phyloP scores from a whole-genome alignment of 495 filamentous ascomycete species.

The Echria macrotheca region DNA sequence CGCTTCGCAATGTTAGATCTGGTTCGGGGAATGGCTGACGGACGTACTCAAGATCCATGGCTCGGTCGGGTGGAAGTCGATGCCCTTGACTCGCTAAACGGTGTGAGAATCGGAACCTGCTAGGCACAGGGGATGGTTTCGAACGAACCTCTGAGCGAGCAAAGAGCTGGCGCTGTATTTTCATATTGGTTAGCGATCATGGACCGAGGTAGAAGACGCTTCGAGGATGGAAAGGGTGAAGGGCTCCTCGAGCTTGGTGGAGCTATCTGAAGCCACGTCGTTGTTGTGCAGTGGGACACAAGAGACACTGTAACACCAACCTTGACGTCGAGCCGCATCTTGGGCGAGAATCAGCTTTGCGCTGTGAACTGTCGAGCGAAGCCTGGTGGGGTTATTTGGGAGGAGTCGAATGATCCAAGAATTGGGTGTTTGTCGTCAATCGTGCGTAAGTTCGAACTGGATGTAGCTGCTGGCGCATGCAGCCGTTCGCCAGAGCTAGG shows the following conservation, averaged over 20 bases:
- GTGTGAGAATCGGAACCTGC: conserved; percentile 22
- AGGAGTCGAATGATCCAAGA: too few species aligned
- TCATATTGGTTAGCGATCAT: conserved; percentile 22
- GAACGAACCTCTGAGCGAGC: conserved; percentile 33
- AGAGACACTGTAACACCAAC: conserved; percentile 55
- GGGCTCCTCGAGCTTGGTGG: too few species aligned
- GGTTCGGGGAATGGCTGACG: background rate
- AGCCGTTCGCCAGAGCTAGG: background rate
- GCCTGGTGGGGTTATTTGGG: too few species aligned
- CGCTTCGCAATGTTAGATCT: conserved; percentile 9
- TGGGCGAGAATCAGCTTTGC: conserved; percentile 29
- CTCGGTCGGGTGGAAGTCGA: conserved; percentile 94
- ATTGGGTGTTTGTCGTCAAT: conserved; percentile 11
- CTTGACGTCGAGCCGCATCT: conserved; percentile 89
- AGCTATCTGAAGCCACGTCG: too few species aligned
- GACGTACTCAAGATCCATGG: conserved; percentile 82
- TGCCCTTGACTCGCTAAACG: conserved; percentile 91
- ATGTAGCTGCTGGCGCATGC: background rate
- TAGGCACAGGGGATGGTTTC: conserved; percentile 68
- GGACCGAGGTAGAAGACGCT: background rate
- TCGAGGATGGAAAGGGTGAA: background rate
- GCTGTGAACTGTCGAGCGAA: background rate
- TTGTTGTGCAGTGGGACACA: conserved; percentile 1
- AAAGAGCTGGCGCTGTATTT: conserved; percentile 35
- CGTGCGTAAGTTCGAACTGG: background rate